Evolutionary conservation across 2,329 filamentous ascomycete genomes (phyloP), one percentile per base, ranked within the genome.

Genomic region (Phialocephala subalpina): DNA sequence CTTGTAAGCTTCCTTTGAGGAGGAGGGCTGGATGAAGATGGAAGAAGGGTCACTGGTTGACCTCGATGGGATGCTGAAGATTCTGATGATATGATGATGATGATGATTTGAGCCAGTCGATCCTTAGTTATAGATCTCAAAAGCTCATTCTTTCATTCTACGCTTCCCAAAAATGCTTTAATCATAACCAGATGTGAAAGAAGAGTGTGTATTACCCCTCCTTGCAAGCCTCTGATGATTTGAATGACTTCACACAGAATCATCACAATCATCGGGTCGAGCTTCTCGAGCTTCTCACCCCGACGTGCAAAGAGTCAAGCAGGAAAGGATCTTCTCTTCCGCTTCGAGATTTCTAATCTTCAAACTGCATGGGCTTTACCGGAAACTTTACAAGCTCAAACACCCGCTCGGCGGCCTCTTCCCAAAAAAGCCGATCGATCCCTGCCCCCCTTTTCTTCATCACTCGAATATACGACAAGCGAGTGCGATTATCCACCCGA

Each of bases 1-100:
- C 9, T 53, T 69, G 60, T 67, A 69, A 55, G 33, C 12, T 16
- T 22, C 16, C 22, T 29, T 29, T n/a, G n/a, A n/a, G n/a, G n/a
- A n/a, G n/a, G 20, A 27, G 57, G 57, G 12, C 29, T 25, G 55
- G 55, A 16, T 3, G 35, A 38, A 58, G 35, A 59, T 45, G 57
- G 57, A 59, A 25, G 33, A 40, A 58, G 6, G 45, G 45, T 49
- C 45, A 49, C 49, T 53, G 61, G 38, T 58, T 35, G 40, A 29
- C 36, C 36, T 42, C 14, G 55, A 25, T n/a, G 36, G 20, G 55
- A 35, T 14, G 27, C 33, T 60, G 56, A 57, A 47, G 36, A 18
- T 18, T 36, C 5, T n/a, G 57, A 47, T 47, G 16, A 14, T 11
- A 40, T 49, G 20, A 42, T 35, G 52, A 55, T 57, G 29, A 57